A percentile compares a stretch with the other conserved stretches of the same genome.
Evolutionary conservation across 2,329 filamentous ascomycete genomes (phyloP).

Genomic region (Stemphylium lycopersici): DNA sequence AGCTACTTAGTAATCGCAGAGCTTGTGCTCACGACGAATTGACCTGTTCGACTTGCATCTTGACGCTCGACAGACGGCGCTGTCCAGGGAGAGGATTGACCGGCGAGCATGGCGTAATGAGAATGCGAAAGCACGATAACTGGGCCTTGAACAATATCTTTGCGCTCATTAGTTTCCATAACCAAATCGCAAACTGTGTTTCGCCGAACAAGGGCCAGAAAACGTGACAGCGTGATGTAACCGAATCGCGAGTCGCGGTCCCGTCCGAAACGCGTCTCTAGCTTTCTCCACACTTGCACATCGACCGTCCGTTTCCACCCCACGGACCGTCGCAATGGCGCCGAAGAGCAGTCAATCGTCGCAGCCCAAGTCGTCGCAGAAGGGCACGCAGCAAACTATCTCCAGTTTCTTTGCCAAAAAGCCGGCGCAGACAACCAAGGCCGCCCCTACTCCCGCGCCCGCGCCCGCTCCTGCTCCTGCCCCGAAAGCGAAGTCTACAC

Average conservation of each 20-base stretch:
- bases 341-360: conserved; percentile 45
- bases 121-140: too few relatives aligned
- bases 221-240: conserved; percentile 35
- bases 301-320: conserved; percentile 13
- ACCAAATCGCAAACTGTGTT: too few relatives aligned
- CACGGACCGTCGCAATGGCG: conserved; percentile 38
- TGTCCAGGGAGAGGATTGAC: too few relatives aligned
- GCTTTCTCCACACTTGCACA: conserved; percentile 16
- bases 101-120: too few relatives aligned
- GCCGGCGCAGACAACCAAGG: conserved; percentile 44
- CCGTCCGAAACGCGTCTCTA: conserved; percentile 19
- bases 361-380: conserved; percentile 46
- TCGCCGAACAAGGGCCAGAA: not conserved
- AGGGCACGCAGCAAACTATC: conserved; percentile 79
- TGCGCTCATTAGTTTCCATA: too few relatives aligned
- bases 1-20: too few relatives aligned
- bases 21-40: too few relatives aligned
- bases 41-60: too few relatives aligned
- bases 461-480: conserved; percentile 12
- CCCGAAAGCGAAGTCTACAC: conserved; percentile 28
- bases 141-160: too few relatives aligned
- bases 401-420: conserved; percentile 78
- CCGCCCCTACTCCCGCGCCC: conserved; percentile 8
- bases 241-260: conserved; percentile 12
- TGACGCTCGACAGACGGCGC: too few relatives aligned